These are phyloP conservation scores for Isatis tinctoria DNA, from an alignment of 345 rosid genomes.

Conservation along the genomic window DNA sequence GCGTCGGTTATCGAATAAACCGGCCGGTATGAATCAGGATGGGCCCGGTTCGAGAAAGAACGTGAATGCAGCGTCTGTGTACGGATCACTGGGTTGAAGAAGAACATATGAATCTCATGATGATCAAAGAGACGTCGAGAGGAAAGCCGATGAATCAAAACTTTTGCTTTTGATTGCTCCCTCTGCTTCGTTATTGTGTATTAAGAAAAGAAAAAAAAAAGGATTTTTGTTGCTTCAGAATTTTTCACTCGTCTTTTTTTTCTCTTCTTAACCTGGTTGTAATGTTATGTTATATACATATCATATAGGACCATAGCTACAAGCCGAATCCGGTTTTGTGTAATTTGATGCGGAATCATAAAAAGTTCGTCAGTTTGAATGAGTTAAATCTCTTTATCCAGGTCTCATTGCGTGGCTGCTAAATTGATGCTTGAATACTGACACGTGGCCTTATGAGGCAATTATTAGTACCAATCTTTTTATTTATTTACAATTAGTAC, in stretches of 20 bases:
- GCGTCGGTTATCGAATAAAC: constrained; percentile 68
- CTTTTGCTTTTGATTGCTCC: constrained; percentile 22
- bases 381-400: constrained; percentile 3
- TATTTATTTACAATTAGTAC: too few relatives aligned
- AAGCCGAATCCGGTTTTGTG: constrained; percentile 31
- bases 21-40: constrained; percentile 32
- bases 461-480: background rate
- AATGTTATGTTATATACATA: constrained; percentile 27
- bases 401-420: background rate
- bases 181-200: constrained; percentile 33
- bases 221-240: constrained; percentile 31
- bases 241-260: background rate
- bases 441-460: constrained; percentile 8
- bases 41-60: constrained; percentile 45
- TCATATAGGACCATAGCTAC: constrained; percentile 31
- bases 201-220: constrained; percentile 15
- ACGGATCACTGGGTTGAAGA: constrained; percentile 28
- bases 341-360: constrained; percentile 17
- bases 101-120: background rate
- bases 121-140: constrained; percentile 6
- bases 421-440: background rate
- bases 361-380: constrained; percentile 9
- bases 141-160: constrained; percentile 25
- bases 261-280: constrained; percentile 20
- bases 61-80: constrained; percentile 7